Evolutionary conservation across 2,329 filamentous ascomycete species (phyloP).

Genomic region (Trichoderma citrinoviride): DNA sequence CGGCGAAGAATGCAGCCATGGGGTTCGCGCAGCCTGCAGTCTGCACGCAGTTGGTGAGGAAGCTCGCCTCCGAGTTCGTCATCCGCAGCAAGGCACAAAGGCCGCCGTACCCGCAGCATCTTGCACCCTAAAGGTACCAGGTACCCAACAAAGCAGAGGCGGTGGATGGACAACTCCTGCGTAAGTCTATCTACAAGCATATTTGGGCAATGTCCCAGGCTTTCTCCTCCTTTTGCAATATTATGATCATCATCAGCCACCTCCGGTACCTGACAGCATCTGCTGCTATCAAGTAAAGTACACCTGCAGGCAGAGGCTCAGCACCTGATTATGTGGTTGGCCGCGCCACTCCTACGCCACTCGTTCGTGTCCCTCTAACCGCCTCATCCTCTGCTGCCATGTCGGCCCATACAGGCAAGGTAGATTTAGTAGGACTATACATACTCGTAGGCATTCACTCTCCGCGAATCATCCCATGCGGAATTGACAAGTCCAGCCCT

Average conservation of each 20-base stretch:
- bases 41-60: background rate
- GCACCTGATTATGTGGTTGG: slow-evolving; percentile 23
- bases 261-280: too few species aligned
- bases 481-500: background rate
- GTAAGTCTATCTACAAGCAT: background rate
- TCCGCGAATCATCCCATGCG: background rate
- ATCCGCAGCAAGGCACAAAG: background rate
- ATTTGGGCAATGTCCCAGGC: background rate
- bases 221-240: background rate
- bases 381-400: background rate
- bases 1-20: background rate
- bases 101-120: background rate
- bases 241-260: background rate
- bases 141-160: background rate
- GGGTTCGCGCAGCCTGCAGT: background rate
- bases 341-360: slow-evolving; percentile 23
- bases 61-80: slow-evolving; percentile 1
- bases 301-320: background rate
- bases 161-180: background rate
- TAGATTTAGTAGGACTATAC: background rate
- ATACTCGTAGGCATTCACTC: background rate
- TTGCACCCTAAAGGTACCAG: background rate
- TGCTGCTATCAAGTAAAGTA: background rate
- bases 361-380: background rate
- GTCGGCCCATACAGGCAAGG: background rate